Conservation (phyloP, 2,329 filamentous ascomycete genomes). For the Aureobasidium sp. region DNA sequence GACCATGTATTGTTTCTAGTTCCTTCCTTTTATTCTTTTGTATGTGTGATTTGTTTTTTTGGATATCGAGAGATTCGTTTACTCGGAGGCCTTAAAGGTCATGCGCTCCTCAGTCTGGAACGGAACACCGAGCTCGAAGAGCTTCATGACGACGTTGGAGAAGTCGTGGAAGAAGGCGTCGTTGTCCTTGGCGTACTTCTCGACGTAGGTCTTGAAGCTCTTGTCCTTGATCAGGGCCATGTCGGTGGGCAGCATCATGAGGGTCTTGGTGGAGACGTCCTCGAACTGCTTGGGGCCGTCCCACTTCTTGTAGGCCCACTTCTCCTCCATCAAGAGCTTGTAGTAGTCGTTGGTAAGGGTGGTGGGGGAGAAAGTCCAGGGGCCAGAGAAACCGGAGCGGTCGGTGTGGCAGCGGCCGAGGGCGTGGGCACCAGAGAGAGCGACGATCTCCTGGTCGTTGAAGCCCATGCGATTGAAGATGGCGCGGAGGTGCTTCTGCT, state of each 20-base stretch:
- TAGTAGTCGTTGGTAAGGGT: constrained; percentile 94
- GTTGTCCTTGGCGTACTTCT: constrained; percentile 87
- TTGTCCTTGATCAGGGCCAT: constrained; percentile 83
- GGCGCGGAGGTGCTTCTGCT: constrained; percentile 71
- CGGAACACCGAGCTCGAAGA: constrained; percentile 92
- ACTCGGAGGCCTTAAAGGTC: constrained; percentile 39
- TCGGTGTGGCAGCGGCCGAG: constrained; percentile 85
- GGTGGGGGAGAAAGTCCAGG: constrained; percentile 88
- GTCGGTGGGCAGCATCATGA: constrained; percentile 98
- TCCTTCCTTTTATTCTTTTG: not conserved
- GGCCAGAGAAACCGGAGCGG: constrained; percentile 79
- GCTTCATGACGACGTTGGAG: constrained; percentile 64
- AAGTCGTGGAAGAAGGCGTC: constrained; percentile 94
- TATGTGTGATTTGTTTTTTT: not conserved
- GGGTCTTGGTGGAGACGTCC: constrained; percentile 74
- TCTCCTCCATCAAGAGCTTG: constrained; percentile 79
- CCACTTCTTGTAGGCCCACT: constrained; percentile 91
- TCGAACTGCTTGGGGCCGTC: constrained; percentile 82
- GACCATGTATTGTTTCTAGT: constrained; percentile 4
- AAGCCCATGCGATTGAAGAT: constrained; percentile 98
- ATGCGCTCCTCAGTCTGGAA: constrained; percentile 53
- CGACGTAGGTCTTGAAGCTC: constrained; percentile 69
- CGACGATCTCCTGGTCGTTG: constrained; percentile 94
- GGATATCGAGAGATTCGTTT: constrained; percentile 9
- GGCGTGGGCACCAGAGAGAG: constrained; percentile 76